A percentile compares a stretch with the other conserved stretches of the same genome.
Conservation (phyloP, 139 green algal genomes). For the Chlamydomonas schloesseri region DNA sequence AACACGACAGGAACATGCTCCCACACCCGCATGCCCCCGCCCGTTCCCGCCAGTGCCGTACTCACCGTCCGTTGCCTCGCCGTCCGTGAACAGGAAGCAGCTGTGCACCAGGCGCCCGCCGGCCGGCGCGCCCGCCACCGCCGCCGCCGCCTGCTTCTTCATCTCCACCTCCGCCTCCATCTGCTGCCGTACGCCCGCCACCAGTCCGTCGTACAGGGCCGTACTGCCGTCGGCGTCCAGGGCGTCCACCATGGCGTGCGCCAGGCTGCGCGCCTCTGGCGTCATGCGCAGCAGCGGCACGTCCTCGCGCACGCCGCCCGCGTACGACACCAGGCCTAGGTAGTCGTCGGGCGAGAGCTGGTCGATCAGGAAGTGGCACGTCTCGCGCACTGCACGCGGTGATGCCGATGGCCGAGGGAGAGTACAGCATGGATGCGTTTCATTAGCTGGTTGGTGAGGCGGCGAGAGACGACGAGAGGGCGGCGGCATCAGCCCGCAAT, state of each 20-base stretch:
- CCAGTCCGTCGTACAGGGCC: constrained; percentile 48
- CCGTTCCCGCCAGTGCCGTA: no score
- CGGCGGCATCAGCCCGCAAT: no score
- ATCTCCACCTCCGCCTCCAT: background rate
- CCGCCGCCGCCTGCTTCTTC: background rate
- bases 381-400: constrained; percentile 25
- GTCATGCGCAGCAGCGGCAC: constrained; percentile 51
- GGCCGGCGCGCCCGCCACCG: background rate
- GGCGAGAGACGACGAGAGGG: no score
- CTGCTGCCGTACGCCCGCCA: constrained; percentile 44
- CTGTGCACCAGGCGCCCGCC: constrained; percentile 12
- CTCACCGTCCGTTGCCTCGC: constrained; percentile 45
- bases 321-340: constrained; percentile 18
- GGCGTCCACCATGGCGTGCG: constrained; percentile 22
- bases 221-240: constrained; percentile 35
- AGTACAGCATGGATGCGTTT: no score
- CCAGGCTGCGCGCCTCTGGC: background rate
- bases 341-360: constrained; percentile 32
- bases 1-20: no score
- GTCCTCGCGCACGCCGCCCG: constrained; percentile 6
- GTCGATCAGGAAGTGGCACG: constrained; percentile 50
- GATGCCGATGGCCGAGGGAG: no score
- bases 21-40: no score
- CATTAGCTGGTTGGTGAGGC: no score
- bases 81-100: constrained; percentile 64